phyloP scores from a whole-genome alignment of 163 green algal species.

The Coccomyxa subellipsoidea region DNA sequence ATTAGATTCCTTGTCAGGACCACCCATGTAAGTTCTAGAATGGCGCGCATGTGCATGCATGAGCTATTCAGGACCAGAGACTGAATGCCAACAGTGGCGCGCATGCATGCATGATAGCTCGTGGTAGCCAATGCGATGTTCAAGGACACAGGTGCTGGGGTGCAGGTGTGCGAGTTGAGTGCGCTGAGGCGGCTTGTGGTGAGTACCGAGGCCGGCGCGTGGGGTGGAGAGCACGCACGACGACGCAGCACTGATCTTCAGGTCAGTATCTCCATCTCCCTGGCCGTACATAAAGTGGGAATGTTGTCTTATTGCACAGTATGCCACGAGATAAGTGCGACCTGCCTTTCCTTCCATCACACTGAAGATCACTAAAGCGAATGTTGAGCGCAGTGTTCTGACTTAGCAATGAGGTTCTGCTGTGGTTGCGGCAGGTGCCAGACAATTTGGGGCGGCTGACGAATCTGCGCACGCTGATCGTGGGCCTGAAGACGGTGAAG shows the following conservation, averaged over 20 bases:
- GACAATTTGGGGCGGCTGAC: constrained; percentile 4
- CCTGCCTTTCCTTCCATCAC: too few relatives aligned
- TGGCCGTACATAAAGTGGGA: too few relatives aligned
- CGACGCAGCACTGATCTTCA: neutral
- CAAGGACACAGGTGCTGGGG: neutral
- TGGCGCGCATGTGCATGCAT: too few relatives aligned
- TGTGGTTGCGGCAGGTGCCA: neutral
- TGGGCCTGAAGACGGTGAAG: neutral
- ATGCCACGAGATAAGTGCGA: too few relatives aligned
- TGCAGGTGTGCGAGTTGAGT: constrained; percentile 1
- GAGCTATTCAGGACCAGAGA: too few relatives aligned
- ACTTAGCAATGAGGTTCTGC: too few relatives aligned
- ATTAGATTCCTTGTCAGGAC: too few relatives aligned
- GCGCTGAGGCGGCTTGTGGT: neutral
- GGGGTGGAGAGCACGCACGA: neutral
- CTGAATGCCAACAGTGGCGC: neutral
- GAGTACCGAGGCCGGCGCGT: neutral
- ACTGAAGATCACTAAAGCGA: too few relatives aligned
- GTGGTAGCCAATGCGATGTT: too few relatives aligned
- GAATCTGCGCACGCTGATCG: neutral
- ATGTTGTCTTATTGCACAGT: too few relatives aligned
- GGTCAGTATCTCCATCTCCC: neutral
- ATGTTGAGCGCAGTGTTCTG: too few relatives aligned
- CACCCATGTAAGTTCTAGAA: too few relatives aligned
- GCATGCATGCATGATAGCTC: neutral